phyloP scores from a whole-genome alignment of 108 stramenopile species.

The Pseudonitzschia delicatissima region DNA sequence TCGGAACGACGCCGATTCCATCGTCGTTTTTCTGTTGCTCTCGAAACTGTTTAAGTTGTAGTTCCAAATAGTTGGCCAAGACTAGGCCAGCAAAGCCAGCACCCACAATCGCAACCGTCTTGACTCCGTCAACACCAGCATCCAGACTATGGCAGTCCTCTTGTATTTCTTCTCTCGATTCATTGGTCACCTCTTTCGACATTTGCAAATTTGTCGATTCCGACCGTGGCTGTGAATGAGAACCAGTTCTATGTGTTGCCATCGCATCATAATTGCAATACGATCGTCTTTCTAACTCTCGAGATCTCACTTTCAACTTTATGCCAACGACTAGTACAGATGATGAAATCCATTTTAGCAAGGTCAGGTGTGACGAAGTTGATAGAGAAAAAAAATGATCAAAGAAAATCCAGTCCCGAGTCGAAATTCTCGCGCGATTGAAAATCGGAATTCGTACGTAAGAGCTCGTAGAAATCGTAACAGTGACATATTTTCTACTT shows the following conservation, averaged over 20 bases:
- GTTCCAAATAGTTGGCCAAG: slow-evolving; percentile 20
- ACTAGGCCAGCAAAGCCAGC: slow-evolving; percentile 27
- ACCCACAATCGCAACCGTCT: slow-evolving; percentile 29
- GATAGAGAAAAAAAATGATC: no score
- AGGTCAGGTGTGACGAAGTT: no score
- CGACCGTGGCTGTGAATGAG: not conserved
- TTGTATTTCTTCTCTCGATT: not conserved
- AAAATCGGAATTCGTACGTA: no score
- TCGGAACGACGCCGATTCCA: not conserved
- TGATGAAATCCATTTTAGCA: no score
- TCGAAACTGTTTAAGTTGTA: not conserved
- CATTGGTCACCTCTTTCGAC: not conserved
- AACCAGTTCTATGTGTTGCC: not conserved
- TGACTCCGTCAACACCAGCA: no score
- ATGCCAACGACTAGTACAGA: no score
- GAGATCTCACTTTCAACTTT: no score
- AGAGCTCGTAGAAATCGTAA: no score
- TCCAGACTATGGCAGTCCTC: not conserved
- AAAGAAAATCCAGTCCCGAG: no score
- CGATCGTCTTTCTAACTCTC: no score
- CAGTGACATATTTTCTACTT: no score
- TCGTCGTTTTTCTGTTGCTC: not conserved
- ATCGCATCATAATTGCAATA: not conserved
- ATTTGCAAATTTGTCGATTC: not conserved
- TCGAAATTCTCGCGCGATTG: no score